Base-by-base conservation (phyloP, 164 flowering plant genomes). In the Liriodendron chinense region DNA sequence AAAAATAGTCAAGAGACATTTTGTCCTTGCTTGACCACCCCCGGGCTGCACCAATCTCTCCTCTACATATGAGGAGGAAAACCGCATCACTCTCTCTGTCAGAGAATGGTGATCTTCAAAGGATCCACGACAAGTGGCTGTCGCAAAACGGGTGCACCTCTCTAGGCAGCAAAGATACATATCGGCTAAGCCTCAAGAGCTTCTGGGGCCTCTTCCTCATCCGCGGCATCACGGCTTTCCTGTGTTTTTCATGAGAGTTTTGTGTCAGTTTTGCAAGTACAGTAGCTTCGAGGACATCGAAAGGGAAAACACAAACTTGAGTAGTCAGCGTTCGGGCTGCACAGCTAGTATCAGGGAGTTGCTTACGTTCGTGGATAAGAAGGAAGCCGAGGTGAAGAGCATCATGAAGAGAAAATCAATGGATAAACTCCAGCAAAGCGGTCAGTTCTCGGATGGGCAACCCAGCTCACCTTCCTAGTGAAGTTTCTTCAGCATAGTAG, bases 161-260 rank as follows among this genome's bases (percentile, higher is more conserved):
- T 50, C 77, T 12, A 82, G 75, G 47, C 47, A 78, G 84, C 75
- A 76, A 72, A 23, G 91, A 91, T 47, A 83, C 78, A 2, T 82
- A 72, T 79, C 82, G 78, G 26, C 89, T 96, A 20, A 83, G 88
- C 8, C 92, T 94, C 9, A 78, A 34, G 20, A 96, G 99, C 84
- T 96, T 96, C 75, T 94, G 99, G 98, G 99, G 99, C 47, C 87
- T 94, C 22, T 94, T 93, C 78, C 87, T 93, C 69, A 90, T 96
- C 34, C 89, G 92, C 75, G 98, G 96, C 65, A 65, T 87, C 26
- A 86, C 88, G 1, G 91, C 94, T 82, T 65, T 89, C 73, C 47
- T 1, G 49, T 86, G 13, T 96, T 91, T 80, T 86, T 79, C 84
- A 75, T 78, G 64, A 85, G 86, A 74, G 79, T 90, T 18, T 62